A percentile compares a stretch with the other conserved stretches of the same genome.
Evolutionary conservation across 345 rosid species (phyloP).

Genomic region (Salix koriyanagi): DNA sequence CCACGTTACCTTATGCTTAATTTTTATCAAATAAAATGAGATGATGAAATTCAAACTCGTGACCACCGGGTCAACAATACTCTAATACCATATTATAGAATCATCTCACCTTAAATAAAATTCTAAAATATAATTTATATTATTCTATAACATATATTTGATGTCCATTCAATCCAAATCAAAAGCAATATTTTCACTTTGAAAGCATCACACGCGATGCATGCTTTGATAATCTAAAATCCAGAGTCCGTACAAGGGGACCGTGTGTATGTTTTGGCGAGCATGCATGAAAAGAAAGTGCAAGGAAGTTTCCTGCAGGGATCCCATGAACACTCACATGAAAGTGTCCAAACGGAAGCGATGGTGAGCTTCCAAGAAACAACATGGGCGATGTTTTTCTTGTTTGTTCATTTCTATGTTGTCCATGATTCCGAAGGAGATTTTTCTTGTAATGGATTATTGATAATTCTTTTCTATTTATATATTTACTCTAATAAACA

Average conservation of each 20-base stretch:
- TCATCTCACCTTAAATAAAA: too few species aligned
- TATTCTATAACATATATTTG: too few species aligned
- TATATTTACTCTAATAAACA: too few species aligned
- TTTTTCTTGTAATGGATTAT: not conserved
- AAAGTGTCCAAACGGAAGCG: not conserved
- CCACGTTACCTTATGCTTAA: too few species aligned
- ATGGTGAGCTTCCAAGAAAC: not conserved
- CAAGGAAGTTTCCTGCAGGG: not conserved
- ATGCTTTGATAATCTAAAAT: not conserved
- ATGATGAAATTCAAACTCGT: too few species aligned
- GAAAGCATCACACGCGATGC: not conserved
- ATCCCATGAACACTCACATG: not conserved
- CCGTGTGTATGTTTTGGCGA: not conserved
- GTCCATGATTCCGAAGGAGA: not conserved
- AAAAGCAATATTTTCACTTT: too few species aligned
- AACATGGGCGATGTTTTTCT: not conserved
- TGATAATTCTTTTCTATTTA: not conserved
- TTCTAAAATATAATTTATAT: too few species aligned
- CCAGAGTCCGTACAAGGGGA: not conserved
- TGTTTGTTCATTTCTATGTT: not conserved
- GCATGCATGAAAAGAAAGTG: not conserved
- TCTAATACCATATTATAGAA: too few species aligned
- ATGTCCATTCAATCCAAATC: too few species aligned
- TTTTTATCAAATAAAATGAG: too few species aligned
- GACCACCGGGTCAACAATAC: too few species aligned